Conservation (phyloP, 306 rosid genomes). For the Astragalus glycyphyllos region DNA sequence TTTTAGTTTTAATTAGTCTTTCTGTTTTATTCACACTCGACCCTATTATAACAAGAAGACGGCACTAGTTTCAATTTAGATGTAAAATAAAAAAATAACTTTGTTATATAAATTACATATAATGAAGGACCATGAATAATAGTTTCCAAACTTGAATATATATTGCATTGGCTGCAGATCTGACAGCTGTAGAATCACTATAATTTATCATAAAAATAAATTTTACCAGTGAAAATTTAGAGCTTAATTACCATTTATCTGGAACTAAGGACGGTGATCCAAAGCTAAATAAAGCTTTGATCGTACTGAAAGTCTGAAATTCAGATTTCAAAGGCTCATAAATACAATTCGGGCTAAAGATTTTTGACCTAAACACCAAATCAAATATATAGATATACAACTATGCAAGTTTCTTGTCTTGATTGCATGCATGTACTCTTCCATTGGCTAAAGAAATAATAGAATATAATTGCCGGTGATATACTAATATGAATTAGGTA, state of each 20-base stretch:
- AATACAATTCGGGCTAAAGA: too few relatives aligned
- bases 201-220: too few relatives aligned
- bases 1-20: not conserved
- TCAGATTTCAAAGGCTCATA: too few relatives aligned
- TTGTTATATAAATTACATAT: too few relatives aligned
- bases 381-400: too few relatives aligned
- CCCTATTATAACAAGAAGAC: conserved; percentile 1
- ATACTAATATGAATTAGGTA: too few relatives aligned
- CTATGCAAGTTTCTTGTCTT: too few relatives aligned
- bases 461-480: not conserved
- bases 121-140: not conserved
- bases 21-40: not conserved
- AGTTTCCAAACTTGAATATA: not conserved
- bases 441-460: not conserved
- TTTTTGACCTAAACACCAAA: too few relatives aligned
- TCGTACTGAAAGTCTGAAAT: too few relatives aligned
- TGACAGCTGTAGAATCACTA: not conserved
- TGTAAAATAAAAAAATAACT: not conserved
- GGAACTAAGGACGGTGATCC: not conserved
- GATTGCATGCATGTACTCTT: not conserved
- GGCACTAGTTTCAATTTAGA: conserved; percentile 24
- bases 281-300: not conserved
- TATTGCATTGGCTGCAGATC: not conserved
- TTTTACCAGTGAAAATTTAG: not conserved
- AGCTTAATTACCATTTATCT: not conserved